Percentiles rank a stretch among this genome's conserved stretches.
These are phyloP conservation scores for Eucalyptus marginata DNA, from an alignment of 345 rosid genomes.

Conservation along the genomic window DNA sequence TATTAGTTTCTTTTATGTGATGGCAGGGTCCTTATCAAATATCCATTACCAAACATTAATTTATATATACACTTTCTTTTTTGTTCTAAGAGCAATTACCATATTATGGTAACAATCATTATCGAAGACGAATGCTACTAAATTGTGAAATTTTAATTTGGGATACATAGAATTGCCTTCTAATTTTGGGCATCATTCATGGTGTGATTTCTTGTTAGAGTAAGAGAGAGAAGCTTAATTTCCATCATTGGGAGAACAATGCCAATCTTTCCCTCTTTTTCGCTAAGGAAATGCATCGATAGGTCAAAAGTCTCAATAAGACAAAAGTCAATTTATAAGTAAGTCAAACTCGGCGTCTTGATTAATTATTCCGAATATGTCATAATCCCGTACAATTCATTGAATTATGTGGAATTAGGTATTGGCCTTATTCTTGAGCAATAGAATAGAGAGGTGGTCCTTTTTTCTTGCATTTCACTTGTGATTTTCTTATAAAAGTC, in stretches of 20 bases:
- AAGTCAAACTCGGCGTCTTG: neutral
- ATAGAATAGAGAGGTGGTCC: neutral
- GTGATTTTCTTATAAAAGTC: neutral
- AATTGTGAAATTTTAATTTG: no score
- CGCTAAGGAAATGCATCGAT: neutral
- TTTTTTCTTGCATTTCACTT: neutral
- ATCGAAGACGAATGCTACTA: no score
- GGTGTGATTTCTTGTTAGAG: neutral
- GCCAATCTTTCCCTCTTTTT: neutral
- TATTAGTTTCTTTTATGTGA: neutral
- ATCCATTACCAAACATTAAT: no score
- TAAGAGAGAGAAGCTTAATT: neutral
- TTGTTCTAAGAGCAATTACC: no score
- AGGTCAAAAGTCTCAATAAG: neutral
- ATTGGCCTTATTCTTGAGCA: neutral
- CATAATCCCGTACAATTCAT: neutral
- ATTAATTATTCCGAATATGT: neutral
- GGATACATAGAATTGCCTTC: no score
- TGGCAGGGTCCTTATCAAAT: fast-evolving
- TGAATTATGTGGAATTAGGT: neutral
- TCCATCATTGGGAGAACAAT: neutral
- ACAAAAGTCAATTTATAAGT: neutral
- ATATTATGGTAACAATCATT: no score
- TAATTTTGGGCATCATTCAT: neutral
- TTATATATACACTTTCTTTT: no score